phyloP scores from a whole-genome alignment of 2,329 filamentous ascomycete genomes.

The Bipolaris oryzae region DNA sequence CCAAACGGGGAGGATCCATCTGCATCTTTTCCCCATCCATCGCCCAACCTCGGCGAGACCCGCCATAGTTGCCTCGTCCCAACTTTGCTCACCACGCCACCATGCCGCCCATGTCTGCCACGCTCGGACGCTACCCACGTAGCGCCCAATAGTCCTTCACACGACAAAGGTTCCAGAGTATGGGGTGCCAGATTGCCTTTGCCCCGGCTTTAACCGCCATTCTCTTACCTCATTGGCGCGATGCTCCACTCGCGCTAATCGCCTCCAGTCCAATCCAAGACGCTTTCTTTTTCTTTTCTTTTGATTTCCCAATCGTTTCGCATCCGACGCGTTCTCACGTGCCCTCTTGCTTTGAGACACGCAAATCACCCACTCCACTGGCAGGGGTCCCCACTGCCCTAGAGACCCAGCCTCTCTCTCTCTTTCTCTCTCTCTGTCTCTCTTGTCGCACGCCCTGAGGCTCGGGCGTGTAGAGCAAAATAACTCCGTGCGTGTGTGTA shows the following conservation, averaged over 20 bases:
- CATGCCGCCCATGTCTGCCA: not conserved
- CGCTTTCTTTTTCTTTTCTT: not conserved
- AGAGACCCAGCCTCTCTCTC: not conserved
- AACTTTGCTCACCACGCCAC: conserved; percentile 1
- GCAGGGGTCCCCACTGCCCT: too few species aligned
- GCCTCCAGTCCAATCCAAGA: not conserved
- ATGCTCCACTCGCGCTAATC: not conserved
- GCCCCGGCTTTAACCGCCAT: not conserved
- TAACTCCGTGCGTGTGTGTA: not conserved
- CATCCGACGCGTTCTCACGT: conserved; percentile 11
- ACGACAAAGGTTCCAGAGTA: conserved; percentile 16
- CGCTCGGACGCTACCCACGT: conserved; percentile 11
- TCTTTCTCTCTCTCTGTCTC: too few species aligned
- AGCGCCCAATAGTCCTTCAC: conserved; percentile 11
- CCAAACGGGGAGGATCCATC: conserved; percentile 5
- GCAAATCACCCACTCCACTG: too few species aligned
- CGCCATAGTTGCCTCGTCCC: conserved; percentile 11
- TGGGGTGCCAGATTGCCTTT: conserved; percentile 5
- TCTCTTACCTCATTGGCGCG: conserved; percentile 2
- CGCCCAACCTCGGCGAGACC: conserved; percentile 16
- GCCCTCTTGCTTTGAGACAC: not conserved
- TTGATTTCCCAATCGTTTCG: not conserved
- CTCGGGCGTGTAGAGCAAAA: conserved; percentile 1
- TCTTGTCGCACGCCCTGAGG: not conserved
- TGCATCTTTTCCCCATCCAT: not conserved